Evolutionary conservation across 2,329 filamentous ascomycete species (phyloP).

Genomic region (Stagonosporopsis vannaccii): DNA sequence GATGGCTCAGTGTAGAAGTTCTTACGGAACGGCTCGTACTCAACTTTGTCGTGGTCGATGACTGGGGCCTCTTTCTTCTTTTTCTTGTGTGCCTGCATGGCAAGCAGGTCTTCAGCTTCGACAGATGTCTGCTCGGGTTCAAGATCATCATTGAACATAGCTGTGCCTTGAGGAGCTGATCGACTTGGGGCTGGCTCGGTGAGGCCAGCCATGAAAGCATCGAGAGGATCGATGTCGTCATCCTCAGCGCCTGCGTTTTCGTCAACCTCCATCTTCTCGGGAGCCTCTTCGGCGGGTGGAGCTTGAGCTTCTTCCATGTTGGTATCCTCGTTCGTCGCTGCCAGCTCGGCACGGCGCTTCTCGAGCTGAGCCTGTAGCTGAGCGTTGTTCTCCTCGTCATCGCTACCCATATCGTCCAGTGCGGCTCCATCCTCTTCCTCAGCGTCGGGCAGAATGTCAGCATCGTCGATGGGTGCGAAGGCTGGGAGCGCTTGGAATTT

Average conservation of each 20-base stretch:
- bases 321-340: slow-evolving; percentile 50
- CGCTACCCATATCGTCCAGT: slow-evolving; percentile 78
- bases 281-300: slow-evolving; percentile 28
- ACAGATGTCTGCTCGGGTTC: slow-evolving; percentile 71
- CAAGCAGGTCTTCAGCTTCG: slow-evolving; percentile 61
- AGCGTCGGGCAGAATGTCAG: slow-evolving; percentile 52
- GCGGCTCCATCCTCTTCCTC: slow-evolving; percentile 71
- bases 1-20: slow-evolving; percentile 93
- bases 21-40: slow-evolving; percentile 87
- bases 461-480: slow-evolving; percentile 59
- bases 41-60: slow-evolving; percentile 85
- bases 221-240: slow-evolving; percentile 84
- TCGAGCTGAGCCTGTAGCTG: slow-evolving; percentile 81
- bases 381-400: slow-evolving; percentile 87
- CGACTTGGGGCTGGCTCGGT: slow-evolving; percentile 47
- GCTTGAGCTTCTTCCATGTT: slow-evolving; percentile 51
- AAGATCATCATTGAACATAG: slow-evolving; percentile 86
- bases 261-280: slow-evolving; percentile 66
- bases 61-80: slow-evolving; percentile 97
- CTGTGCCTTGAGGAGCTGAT: slow-evolving; percentile 73
- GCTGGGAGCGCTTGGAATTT: slow-evolving; percentile 84
- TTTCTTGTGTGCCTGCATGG: slow-evolving; percentile 68
- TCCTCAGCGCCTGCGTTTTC: slow-evolving; percentile 59
- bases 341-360: slow-evolving; percentile 70
- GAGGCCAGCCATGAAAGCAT: slow-evolving; percentile 92